Percentiles rank a stretch among this genome's conserved stretches.
Conservation (phyloP, 2,329 filamentous ascomycete species). For the Hymenotorrendiella dingleyae region DNA sequence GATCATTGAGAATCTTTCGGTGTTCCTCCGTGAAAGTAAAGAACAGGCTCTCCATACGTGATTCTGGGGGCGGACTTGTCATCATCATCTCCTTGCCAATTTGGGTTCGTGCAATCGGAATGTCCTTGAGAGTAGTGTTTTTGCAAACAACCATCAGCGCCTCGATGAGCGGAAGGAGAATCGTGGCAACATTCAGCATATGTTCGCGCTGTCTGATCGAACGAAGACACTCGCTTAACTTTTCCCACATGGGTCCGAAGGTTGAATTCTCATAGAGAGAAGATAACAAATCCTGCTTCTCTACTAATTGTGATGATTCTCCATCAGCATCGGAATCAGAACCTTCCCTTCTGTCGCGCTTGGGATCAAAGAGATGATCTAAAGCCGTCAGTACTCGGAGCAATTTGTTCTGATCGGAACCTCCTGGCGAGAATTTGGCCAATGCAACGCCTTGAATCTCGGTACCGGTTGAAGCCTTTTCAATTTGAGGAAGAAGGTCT, state of each 20-base stretch:
- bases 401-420: constrained; percentile 94
- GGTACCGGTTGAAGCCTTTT: constrained; percentile 79
- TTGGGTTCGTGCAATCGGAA: constrained; percentile 29
- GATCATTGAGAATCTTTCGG: constrained; percentile 93
- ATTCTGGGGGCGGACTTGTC: constrained; percentile 72
- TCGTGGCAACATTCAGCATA: constrained; percentile 95
- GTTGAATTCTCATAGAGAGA: constrained; percentile 86
- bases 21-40: constrained; percentile 98
- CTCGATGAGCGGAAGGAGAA: constrained; percentile 88
- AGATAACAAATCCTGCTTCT: constrained; percentile 80
- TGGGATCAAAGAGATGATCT: constrained; percentile 90
- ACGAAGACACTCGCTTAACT: constrained; percentile 80
- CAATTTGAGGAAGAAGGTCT: constrained; percentile 78
- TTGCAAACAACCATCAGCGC: constrained; percentile 99
- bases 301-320: constrained; percentile 47
- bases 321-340: constrained; percentile 45
- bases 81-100: constrained; percentile 62
- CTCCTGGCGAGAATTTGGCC: constrained; percentile 90
- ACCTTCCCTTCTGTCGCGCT: constrained; percentile 48
- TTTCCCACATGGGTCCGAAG: constrained; percentile 87
- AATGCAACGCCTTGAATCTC: constrained; percentile 94
- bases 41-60: constrained; percentile 82
- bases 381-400: constrained; percentile 87
- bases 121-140: constrained; percentile 64
- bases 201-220: constrained; percentile 88